These are phyloP conservation scores for Scutellaria galericulata DNA, from an alignment of 257 asterid genomes.

Conservation along the genomic window DNA sequence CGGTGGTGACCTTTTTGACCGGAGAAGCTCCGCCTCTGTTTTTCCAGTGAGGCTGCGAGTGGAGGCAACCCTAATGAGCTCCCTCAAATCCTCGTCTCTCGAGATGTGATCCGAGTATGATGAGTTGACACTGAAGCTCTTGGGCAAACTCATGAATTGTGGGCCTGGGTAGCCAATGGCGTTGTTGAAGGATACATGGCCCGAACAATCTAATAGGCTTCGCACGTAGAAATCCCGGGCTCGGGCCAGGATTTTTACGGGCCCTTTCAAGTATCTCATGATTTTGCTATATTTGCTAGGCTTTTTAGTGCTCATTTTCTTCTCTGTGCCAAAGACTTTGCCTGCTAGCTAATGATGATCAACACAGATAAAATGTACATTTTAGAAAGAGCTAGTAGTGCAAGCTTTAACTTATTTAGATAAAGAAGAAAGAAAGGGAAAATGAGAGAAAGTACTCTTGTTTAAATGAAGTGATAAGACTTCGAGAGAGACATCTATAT, in stretches of 20 bases:
- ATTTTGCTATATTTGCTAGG: constrained; percentile 33
- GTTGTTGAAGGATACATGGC: constrained; percentile 36
- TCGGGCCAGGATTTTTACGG: constrained; percentile 43
- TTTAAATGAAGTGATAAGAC: too few relatives aligned
- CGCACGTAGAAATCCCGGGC: constrained; percentile 58
- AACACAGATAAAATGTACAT: too few relatives aligned
- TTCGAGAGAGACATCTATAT: too few relatives aligned
- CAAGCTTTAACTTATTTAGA: too few relatives aligned
- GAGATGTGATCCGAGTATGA: constrained; percentile 3
- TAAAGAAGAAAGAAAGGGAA: not conserved
- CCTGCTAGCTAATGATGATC: constrained; percentile 1
- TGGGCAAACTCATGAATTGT: constrained; percentile 30
- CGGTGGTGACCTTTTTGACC: not conserved
- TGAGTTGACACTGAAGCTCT: constrained; percentile 48
- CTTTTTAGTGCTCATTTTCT: constrained; percentile 33
- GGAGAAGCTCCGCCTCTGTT: constrained; percentile 24
- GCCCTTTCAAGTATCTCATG: constrained; percentile 46
- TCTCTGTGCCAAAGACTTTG: not conserved
- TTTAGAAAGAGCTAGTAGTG: too few relatives aligned
- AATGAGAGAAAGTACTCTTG: not conserved
- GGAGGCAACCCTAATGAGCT: constrained; percentile 57
- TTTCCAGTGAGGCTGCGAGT: constrained; percentile 33
- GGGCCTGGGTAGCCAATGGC: constrained; percentile 39
- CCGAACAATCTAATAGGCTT: constrained; percentile 48
- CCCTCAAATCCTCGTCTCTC: constrained; percentile 48